Base-by-base conservation (phyloP, 2,329 filamentous ascomycete species). In the Colletotrichum sp. region DNA sequence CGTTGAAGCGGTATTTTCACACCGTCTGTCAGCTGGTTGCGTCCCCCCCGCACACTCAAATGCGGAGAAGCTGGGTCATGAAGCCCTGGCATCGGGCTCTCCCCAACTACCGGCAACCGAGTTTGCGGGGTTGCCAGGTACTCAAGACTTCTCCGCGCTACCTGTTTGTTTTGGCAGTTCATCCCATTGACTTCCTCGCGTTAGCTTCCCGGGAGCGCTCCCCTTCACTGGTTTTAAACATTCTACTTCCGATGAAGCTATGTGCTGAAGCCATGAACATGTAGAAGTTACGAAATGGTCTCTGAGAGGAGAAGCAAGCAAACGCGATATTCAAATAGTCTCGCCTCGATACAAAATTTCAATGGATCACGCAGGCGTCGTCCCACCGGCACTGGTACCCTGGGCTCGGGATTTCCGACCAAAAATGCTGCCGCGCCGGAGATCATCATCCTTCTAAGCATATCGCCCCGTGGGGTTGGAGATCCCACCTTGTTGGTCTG, bases 51-150 rank as follows among this genome's bases (percentile, higher is more conserved):
- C 61, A 72, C 48, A 43, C 55, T 28, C 14, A 9, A n/a, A 55
- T 73, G 71, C 39, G 71, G 71, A 55, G 71, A 73, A 69, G 39
- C 71, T 73, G 71, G 52, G 34, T 63, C 36, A 67, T 30, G 64
- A 34, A 64, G 28, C 26, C 34, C n/a, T n/a, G 34, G 34, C 13
- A 4, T 26, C 26, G 57, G 59, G 63, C 55, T 32, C 14, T 72
- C 48, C 67, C 55, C 34, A 61, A 69, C 67, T 69, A 61, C 67
- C 55, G 67, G n/a, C 24, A 21, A 32, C 21, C 14, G 14, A n/a
- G 66, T 28, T 24, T 70, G 71, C 71, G 65, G 71, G 65, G 71
- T 73, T 61, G 24, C 21, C 16, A 36, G 28, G 6, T 30, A 28
- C 28, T 13, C 43, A 14, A 26, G 26, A 59, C 21, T 61, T 52